Base-by-base conservation (phyloP, 768 basidiomycete genomes). In the Amanita fuliginea region DNA sequence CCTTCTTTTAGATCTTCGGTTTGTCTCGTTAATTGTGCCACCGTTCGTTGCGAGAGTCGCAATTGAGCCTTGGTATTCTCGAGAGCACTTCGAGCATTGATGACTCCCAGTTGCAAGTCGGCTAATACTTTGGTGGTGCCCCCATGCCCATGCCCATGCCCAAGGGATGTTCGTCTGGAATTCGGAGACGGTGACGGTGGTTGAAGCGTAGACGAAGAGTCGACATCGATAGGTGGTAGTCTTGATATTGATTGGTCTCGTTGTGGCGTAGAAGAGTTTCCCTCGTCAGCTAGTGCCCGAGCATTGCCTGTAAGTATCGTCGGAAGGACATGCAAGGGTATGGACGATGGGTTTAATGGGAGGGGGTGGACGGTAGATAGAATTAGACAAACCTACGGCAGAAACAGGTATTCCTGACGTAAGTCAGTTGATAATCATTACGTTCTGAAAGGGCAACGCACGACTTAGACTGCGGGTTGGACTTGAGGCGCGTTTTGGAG, bases 1-100 rank as follows among this genome's bases (percentile, higher is more conserved):
- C 79, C 83, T 62, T 93, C 91, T 62, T 91, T 92, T 61, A 92
- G 62, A 62, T 94, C 91, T 62, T 93, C 91, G 21, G 83, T 84
- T 64, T 87, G 86, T 39, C 89, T 70, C 34, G 89, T 91, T 37
- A 92, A 64, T 61, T 86, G 83, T 24, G 87, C 87, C 9, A 92
- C 91, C 42, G 79, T 82, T 51, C 89, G 71, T 61, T 94, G 90
- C 7, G 84, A 84, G 36, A 90, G 62, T 52, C 91, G 66, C 40
- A 94, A 69, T 61, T 94, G 91, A 16, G 77, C 68, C 60, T 88
- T 86, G 9, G 91, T 89, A 60, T 90, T 89, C 62, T 94, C 91
- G 51, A 94, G 69, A 44, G 87, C 87, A 53, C 80, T 83, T 43
- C 81, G 75, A 24, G 87, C 84, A 54, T 83, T 82, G 39, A 82